A percentile compares a stretch with the other conserved stretches of the same genome.
Conservation (phyloP, 1,139 yeast genomes). For the Entelexis paramagnoliae region DNA sequence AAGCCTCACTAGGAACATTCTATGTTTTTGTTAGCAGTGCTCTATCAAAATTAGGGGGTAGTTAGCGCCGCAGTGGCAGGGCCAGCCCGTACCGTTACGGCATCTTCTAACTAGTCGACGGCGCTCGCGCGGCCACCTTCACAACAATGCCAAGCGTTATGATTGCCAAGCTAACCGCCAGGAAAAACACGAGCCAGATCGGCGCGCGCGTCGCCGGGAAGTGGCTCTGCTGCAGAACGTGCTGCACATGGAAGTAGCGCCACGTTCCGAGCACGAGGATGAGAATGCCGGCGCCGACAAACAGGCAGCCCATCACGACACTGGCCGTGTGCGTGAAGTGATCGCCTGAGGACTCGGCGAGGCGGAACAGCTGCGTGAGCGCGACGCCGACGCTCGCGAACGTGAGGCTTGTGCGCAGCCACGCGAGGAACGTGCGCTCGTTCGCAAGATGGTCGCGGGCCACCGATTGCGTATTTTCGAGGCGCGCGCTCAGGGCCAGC, state of each 20-base stretch:
- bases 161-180: constrained; percentile 26
- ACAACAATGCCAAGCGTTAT: constrained; percentile 23
- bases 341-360: constrained; percentile 24
- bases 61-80: too few relatives aligned
- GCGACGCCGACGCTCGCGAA: constrained; percentile 51
- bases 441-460: constrained; percentile 45
- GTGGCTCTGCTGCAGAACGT: constrained; percentile 36
- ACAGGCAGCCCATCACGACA: constrained; percentile 32
- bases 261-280: constrained; percentile 36
- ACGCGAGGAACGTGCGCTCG: constrained; percentile 68
- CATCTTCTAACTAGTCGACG: neutral
- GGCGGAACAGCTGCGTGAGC: constrained; percentile 43
- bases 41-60: too few relatives aligned
- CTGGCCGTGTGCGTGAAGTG: constrained; percentile 18
- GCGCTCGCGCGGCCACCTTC: constrained; percentile 7
- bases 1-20: too few relatives aligned
- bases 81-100: too few relatives aligned
- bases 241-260: constrained; percentile 41
- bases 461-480: constrained; percentile 23
- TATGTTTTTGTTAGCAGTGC: too few relatives aligned
- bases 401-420: constrained; percentile 56
- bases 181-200: constrained; percentile 31
- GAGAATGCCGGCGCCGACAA: constrained; percentile 37
- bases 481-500: constrained; percentile 14
- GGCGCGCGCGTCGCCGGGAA: constrained; percentile 44